phyloP scores from a whole-genome alignment of 192 early-diverging fungal species.

The Backusella macrospora region DNA sequence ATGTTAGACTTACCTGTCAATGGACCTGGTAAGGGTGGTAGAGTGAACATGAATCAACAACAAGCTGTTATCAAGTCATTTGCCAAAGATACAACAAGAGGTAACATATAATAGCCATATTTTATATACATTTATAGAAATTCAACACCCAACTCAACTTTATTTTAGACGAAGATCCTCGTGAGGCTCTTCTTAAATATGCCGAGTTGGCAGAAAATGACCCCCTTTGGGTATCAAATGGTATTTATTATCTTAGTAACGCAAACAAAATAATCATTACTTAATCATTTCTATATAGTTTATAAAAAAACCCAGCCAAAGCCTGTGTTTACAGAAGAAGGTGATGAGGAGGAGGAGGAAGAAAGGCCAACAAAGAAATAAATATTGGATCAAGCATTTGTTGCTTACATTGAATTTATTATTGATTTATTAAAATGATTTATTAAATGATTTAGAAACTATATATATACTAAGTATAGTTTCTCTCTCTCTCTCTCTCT shows the following conservation, averaged over 20 bases:
- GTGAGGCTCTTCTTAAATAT: slow-evolving; percentile 89
- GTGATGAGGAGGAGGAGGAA: slow-evolving; percentile 9
- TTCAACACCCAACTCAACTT: no score
- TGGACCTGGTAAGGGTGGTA: slow-evolving; percentile 85
- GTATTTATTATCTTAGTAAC: slow-evolving; percentile 23
- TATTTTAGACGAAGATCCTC: slow-evolving; percentile 82
- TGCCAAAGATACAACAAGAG: slow-evolving; percentile 67
- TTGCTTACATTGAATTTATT: neutral
- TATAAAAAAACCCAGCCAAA: slow-evolving; percentile 26
- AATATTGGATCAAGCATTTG: neutral
- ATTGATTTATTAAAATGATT: no score
- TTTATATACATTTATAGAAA: neutral
- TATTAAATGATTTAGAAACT: neutral
- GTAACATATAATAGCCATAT: slow-evolving; percentile 19
- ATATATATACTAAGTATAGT: no score
- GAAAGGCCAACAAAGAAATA: slow-evolving; percentile 21
- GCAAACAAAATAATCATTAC: neutral
- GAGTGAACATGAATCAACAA: slow-evolving; percentile 79
- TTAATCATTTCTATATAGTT: slow-evolving; percentile 7
- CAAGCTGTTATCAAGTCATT: slow-evolving; percentile 86
- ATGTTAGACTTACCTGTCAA: slow-evolving; percentile 66
- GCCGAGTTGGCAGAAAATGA: slow-evolving; percentile 79
- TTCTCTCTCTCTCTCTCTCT: no score
- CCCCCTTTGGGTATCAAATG: slow-evolving; percentile 78
- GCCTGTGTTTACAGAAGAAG: slow-evolving; percentile 19